Percentiles rank a stretch among this genome's conserved stretches.
These are phyloP conservation scores for Thelephora terrestris DNA, from an alignment of 1,284 basidiomycete species.

Conservation along the genomic window DNA sequence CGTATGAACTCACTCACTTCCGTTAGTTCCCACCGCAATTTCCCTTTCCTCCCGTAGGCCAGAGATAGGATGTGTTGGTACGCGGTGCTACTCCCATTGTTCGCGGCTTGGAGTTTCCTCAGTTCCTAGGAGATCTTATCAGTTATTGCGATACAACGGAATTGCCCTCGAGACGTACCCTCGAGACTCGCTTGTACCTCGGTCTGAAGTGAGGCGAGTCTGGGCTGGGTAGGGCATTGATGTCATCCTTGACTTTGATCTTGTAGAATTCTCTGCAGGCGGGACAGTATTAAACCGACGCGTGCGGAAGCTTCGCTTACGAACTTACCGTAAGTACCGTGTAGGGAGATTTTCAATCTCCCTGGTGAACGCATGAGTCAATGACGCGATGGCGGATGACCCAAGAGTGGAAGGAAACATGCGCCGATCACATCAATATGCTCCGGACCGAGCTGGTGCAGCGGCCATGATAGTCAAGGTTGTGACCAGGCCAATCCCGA, in stretches of 20 bases:
- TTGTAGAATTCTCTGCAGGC: conserved; percentile 51
- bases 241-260: conserved; percentile 49
- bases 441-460: no score
- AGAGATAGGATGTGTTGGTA: conserved; percentile 53
- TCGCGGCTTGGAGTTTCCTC: conserved; percentile 45
- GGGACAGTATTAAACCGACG: conserved; percentile 9
- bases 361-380: conserved; percentile 47
- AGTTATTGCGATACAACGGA: not conserved
- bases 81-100: conserved; percentile 38
- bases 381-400: conserved; percentile 13
- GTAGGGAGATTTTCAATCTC: conserved; percentile 44
- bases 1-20: conserved; percentile 30
- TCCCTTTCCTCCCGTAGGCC: conserved; percentile 75
- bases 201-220: conserved; percentile 17
- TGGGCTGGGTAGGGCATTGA: conserved; percentile 25
- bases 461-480: no score
- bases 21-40: conserved; percentile 55
- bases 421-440: no score
- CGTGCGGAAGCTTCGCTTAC: conserved; percentile 4
- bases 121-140: conserved; percentile 39
- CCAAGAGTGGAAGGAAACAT: no score
- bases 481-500: no score
- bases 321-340: conserved; percentile 46
- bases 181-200: conserved; percentile 40
- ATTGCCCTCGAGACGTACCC: conserved; percentile 26